phyloP scores from a whole-genome alignment of 1,284 basidiomycete genomes.

The Coniophora puteana region DNA sequence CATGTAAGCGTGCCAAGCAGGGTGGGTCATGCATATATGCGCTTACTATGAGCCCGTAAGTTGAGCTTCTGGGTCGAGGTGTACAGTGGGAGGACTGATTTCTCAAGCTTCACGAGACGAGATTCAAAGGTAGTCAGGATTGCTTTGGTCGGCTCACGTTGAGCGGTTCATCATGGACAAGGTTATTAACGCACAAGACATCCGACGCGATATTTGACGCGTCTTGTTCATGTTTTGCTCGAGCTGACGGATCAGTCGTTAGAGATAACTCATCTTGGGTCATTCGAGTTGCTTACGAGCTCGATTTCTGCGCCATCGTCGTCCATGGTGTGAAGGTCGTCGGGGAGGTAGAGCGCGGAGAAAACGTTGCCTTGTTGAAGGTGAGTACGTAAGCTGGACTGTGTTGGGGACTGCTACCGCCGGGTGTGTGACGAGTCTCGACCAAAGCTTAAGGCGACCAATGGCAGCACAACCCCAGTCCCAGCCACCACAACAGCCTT shows the following conservation, averaged over 20 bases:
- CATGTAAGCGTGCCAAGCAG: constrained; percentile 5
- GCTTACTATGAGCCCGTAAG: constrained; percentile 61
- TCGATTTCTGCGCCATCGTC: constrained; percentile 77
- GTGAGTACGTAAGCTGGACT: no score
- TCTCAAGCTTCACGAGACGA: constrained; percentile 73
- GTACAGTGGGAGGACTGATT: constrained; percentile 75
- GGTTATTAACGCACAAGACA: constrained; percentile 59
- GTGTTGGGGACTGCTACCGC: no score
- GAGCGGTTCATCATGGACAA: not conserved
- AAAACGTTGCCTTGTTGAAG: no score
- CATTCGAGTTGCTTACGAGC: constrained; percentile 40
- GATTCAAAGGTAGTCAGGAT: constrained; percentile 78
- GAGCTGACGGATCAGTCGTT: constrained; percentile 39
- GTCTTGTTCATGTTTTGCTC: constrained; percentile 86
- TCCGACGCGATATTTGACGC: constrained; percentile 73
- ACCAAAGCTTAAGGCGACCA: no score
- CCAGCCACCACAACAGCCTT: no score
- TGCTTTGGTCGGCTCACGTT: constrained; percentile 42
- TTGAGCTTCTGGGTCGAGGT: constrained; percentile 72
- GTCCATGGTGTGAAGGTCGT: constrained; percentile 46
- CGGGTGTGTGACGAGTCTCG: no score
- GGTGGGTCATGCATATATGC: not conserved
- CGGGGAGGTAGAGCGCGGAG: not conserved
- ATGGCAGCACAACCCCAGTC: no score
- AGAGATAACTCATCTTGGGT: not conserved